Evolutionary conservation across 1,139 yeast genomes (phyloP).

Genomic region (Pneumocystis sp.): DNA sequence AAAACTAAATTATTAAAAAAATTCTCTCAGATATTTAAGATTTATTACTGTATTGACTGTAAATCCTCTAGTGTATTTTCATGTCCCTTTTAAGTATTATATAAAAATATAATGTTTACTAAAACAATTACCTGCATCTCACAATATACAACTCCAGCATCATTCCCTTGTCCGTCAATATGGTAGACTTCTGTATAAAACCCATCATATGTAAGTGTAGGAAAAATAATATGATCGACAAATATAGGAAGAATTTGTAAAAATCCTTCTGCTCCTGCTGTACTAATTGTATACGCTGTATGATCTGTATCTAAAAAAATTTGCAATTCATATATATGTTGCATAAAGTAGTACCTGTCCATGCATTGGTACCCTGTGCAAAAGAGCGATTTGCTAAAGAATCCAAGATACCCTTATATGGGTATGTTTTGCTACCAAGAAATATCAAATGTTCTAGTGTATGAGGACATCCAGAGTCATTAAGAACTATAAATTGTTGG

Average conservation of each 20-base stretch:
- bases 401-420: constrained; percentile 83
- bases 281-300: constrained; percentile 77
- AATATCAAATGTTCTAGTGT: constrained; percentile 80
- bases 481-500: constrained; percentile 26
- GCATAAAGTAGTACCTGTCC: constrained; percentile 38
- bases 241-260: constrained; percentile 70
- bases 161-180: constrained; percentile 77
- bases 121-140: constrained; percentile 94
- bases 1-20: constrained; percentile 4
- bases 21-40: too few species aligned
- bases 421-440: constrained; percentile 83
- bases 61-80: neutral
- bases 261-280: constrained; percentile 97
- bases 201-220: constrained; percentile 79
- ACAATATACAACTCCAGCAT: constrained; percentile 91
- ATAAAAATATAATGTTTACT: constrained; percentile 58
- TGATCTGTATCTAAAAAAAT: constrained; percentile 53
- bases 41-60: neutral
- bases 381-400: constrained; percentile 71
- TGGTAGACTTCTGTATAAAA: constrained; percentile 92
- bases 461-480: constrained; percentile 89
- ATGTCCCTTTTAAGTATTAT: neutral
- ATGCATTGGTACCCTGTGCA: constrained; percentile 74
- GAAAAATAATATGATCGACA: constrained; percentile 70
- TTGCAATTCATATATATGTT: neutral